Percentiles rank a stretch among this genome's conserved stretches.
Evolutionary conservation across 1,284 basidiomycete species (phyloP).

Genomic region (Entoloma clypeatum): DNA sequence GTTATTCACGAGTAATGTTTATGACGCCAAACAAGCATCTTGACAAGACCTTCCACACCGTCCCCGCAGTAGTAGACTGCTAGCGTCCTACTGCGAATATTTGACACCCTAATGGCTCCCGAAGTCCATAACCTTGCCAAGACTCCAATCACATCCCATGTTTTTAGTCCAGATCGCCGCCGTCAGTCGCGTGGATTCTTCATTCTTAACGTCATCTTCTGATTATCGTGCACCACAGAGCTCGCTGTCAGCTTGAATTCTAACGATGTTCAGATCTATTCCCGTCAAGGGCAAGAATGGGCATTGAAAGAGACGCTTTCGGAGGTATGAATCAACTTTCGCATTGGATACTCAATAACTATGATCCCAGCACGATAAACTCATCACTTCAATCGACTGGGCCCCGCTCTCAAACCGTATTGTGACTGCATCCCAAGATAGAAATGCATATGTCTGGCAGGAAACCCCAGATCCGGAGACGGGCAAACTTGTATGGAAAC

Average conservation of each 20-base stretch:
- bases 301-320: slow-evolving; percentile 74
- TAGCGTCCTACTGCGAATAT: slow-evolving; percentile 64
- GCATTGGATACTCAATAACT: slow-evolving; percentile 1
- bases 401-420: slow-evolving; percentile 95
- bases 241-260: slow-evolving; percentile 91
- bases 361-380: slow-evolving; percentile 85
- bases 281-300: slow-evolving; percentile 70
- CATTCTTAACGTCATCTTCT: not conserved
- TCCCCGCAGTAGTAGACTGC: slow-evolving; percentile 69
- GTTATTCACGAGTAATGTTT: too few species aligned
- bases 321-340: slow-evolving; percentile 61
- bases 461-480: slow-evolving; percentile 71
- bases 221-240: slow-evolving; percentile 47
- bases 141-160: slow-evolving; percentile 84
- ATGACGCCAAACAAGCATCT: slow-evolving; percentile 11
- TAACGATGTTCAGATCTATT: slow-evolving; percentile 85
- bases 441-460: slow-evolving; percentile 99
- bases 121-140: slow-evolving; percentile 79
- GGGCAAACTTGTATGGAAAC: slow-evolving; percentile 81
- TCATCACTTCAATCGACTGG: slow-evolving; percentile 99
- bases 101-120: slow-evolving; percentile 57
- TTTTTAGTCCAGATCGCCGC: slow-evolving; percentile 88
- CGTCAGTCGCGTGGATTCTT: slow-evolving; percentile 52
- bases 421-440: slow-evolving; percentile 97
- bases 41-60: slow-evolving; percentile 13